A percentile compares a stretch with the other conserved stretches of the same genome.
Evolutionary conservation across 257 asterid genomes (phyloP).

Genomic region (Solanum pinnatisectum): DNA sequence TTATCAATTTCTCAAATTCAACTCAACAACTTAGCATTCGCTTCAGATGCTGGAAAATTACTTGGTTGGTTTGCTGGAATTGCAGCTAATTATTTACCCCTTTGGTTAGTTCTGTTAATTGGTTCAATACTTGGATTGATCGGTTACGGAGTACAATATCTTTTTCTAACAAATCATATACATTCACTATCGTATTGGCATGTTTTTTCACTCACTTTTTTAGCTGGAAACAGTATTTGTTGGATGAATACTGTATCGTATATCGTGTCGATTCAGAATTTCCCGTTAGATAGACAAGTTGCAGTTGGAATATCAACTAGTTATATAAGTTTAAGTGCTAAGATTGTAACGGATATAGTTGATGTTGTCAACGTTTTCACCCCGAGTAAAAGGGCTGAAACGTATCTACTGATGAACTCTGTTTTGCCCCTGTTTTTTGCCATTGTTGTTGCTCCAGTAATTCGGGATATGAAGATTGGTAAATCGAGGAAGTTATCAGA

Average conservation of each 20-base stretch:
- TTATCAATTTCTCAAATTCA: constrained; percentile 53
- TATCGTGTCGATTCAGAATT: constrained; percentile 41
- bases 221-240: constrained; percentile 70
- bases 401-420: constrained; percentile 43
- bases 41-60: constrained; percentile 79
- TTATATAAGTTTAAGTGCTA: constrained; percentile 57
- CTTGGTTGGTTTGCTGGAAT: constrained; percentile 72
- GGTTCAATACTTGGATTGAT: constrained; percentile 52
- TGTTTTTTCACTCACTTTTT: constrained; percentile 39
- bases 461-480: constrained; percentile 18
- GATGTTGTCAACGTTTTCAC: constrained; percentile 15
- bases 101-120: constrained; percentile 58
- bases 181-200: constrained; percentile 32
- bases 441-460: constrained; percentile 22
- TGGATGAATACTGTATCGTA: constrained; percentile 77
- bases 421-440: constrained; percentile 37
- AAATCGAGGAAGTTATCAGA: constrained; percentile 34
- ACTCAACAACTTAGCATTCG: constrained; percentile 75
- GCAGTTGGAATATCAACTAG: constrained; percentile 70
- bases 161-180: constrained; percentile 26
- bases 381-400: constrained; percentile 23
- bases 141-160: constrained; percentile 74
- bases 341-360: constrained; percentile 38
- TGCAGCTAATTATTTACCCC: constrained; percentile 53
- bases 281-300: constrained; percentile 56